Base-by-base conservation (phyloP, 1,284 basidiomycete genomes). In the Trametes versicolor region DNA sequence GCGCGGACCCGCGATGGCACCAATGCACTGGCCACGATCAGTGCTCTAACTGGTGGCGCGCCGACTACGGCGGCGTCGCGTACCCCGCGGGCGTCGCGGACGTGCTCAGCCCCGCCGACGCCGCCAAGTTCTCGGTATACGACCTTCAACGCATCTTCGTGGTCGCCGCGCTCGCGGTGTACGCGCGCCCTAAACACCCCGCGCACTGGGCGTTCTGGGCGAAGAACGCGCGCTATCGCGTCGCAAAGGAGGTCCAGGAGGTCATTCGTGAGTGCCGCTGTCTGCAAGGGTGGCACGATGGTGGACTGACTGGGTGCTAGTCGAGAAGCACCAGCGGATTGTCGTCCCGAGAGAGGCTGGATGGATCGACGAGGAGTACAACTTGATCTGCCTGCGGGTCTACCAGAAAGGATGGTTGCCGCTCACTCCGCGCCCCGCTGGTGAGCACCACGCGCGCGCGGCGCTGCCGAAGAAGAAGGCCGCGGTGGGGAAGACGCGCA, bases 201-300 rank as follows among this genome's bases (percentile, higher is more conserved):
- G 70, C 70, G 21, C 73, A 74, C 39, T 73, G 71, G 58, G 63
- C 69, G 19, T 66, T 75, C 64, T 75, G 74, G 74, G 68, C 64
- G 12, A 25, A 51, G 8, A 57, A 62, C 17, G 41, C 50, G 23
- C 51, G 61, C 39, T n/a, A 29, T 15, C 54, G 66, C 23, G 66
- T 73, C 4, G 53, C 62, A 10, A 32, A 49, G 41, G 27, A 65
- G n/a, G 57, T 65, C 19, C 57, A 64, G 45, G 63, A 68, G 50
- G 36, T 57, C 32, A 49, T 57, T 39, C 36, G 61, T 62, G 48
- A 34, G 61, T 62, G 21, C 25, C 15, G 25, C 5, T 45, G 9
- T 34, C 27, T 6, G 21, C 9, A 7, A n/a, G 13, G 0, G 2
- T 50, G 2, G 12, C 37, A 36, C 21, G 21, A 23, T 19, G 49